phyloP scores from a whole-genome alignment of 306 rosid genomes.

The Cicer arietinum region DNA sequence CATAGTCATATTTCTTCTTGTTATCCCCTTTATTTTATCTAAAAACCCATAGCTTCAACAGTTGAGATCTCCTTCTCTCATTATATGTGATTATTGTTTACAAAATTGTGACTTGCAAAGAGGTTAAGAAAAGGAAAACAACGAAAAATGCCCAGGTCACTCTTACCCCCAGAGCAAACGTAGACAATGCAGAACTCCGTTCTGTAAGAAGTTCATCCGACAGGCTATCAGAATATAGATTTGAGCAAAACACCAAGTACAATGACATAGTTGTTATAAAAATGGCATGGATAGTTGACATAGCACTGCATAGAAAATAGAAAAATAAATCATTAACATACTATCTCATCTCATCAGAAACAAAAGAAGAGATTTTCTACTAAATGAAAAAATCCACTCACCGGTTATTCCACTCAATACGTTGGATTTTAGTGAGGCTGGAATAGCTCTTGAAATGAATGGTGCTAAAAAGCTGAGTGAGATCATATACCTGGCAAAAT shows the following conservation, averaged over 20 bases:
- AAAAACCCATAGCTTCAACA: neutral
- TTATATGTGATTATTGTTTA: slow-evolving; percentile 32
- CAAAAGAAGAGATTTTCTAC: slow-evolving; percentile 25
- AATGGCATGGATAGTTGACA: slow-evolving; percentile 88
- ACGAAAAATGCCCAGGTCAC: slow-evolving; percentile 1
- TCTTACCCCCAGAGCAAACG: slow-evolving; percentile 82
- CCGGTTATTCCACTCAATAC: slow-evolving; percentile 93
- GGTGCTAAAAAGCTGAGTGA: slow-evolving; percentile 68
- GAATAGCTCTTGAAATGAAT: slow-evolving; percentile 86
- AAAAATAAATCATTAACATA: slow-evolving; percentile 21
- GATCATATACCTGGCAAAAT: slow-evolving; percentile 67
- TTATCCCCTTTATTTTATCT: neutral
- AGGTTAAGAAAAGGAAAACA: slow-evolving; percentile 34
- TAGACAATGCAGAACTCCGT: slow-evolving; percentile 67
- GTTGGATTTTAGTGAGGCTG: slow-evolving; percentile 72
- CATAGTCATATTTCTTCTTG: neutral
- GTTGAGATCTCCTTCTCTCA: slow-evolving; percentile 10
- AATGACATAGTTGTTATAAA: slow-evolving; percentile 77
- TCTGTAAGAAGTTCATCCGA: slow-evolving; percentile 53
- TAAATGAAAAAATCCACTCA: slow-evolving; percentile 44
- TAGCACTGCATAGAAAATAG: slow-evolving; percentile 63
- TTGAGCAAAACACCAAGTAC: slow-evolving; percentile 82
- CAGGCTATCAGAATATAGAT: slow-evolving; percentile 67
- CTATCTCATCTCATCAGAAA: slow-evolving; percentile 30
- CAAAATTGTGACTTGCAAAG: slow-evolving; percentile 26